These are phyloP conservation scores for Cucumis cinereus DNA, from an alignment of 306 rosid genomes.

Conservation along the genomic window DNA sequence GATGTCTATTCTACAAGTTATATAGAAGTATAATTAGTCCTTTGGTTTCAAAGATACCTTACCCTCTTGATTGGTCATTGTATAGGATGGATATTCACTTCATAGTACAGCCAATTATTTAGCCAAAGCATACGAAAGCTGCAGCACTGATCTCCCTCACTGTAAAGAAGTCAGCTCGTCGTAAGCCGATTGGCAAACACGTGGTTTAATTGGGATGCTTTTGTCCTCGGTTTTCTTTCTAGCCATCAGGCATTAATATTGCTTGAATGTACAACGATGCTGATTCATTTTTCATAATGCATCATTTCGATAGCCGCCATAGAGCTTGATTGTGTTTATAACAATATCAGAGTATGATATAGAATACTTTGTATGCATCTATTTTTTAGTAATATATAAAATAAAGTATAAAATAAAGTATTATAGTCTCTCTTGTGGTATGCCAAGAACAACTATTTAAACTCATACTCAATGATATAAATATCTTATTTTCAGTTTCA, in stretches of 20 bases:
- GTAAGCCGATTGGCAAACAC: background rate
- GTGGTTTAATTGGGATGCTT: background rate
- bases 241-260: background rate
- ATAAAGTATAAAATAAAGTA: background rate
- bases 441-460: background rate
- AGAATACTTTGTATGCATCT: background rate
- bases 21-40: background rate
- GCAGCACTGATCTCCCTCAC: background rate
- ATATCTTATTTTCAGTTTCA: background rate
- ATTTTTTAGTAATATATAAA: background rate
- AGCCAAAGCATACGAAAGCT: background rate
- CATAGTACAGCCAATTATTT: background rate
- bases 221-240: background rate
- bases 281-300: slow-evolving; percentile 2
- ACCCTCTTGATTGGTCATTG: background rate
- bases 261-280: background rate
- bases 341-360: background rate
- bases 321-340: background rate
- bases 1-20: background rate
- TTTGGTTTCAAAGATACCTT: background rate
- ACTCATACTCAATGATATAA: background rate
- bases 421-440: background rate
- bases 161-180: background rate
- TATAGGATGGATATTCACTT: background rate
- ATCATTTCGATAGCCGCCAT: background rate